These are phyloP conservation scores for Fusarium udum DNA, from an alignment of 2,329 filamentous ascomycete genomes.

Conservation along the genomic window DNA sequence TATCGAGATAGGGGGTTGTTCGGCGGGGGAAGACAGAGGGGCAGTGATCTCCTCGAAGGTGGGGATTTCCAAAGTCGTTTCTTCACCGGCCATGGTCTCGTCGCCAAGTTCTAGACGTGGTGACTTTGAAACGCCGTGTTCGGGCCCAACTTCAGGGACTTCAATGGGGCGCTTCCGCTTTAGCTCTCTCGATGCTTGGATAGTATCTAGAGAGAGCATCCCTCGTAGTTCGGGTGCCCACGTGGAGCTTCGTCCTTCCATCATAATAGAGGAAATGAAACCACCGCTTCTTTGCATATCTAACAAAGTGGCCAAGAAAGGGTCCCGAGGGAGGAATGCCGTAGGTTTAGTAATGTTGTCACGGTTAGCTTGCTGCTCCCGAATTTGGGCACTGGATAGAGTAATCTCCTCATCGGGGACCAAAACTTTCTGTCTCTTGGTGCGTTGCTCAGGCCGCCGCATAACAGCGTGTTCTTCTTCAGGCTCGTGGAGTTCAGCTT, in stretches of 20 bases:
- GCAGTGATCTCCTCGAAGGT: not conserved
- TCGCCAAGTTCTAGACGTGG: not conserved
- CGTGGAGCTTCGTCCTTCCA: slow-evolving; percentile 76
- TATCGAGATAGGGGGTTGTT: not conserved
- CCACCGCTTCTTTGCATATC: slow-evolving; percentile 90
- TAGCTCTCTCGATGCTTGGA: not conserved
- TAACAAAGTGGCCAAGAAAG: slow-evolving; percentile 84
- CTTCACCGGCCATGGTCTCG: not conserved
- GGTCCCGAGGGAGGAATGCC: slow-evolving; percentile 85
- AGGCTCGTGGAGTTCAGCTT: not conserved
- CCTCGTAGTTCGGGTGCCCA: slow-evolving; percentile 93
- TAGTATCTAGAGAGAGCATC: slow-evolving; percentile 84
- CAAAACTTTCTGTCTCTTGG: slow-evolving; percentile 79
- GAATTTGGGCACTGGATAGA: slow-evolving; percentile 80
- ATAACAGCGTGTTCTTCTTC: not conserved
- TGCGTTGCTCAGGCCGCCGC: not conserved
- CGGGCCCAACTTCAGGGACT: not conserved
- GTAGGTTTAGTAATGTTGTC: slow-evolving; percentile 85
- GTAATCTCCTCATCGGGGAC: slow-evolving; percentile 81
- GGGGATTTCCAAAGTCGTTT: not conserved
- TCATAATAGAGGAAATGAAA: slow-evolving; percentile 87
- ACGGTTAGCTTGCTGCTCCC: slow-evolving; percentile 83
- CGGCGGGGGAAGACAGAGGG: not conserved
- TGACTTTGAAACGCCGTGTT: not conserved
- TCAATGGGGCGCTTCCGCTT: not conserved